A percentile compares a stretch with the other conserved stretches of the same genome.
Conservation (phyloP, 805 yeast species). For the Kregervanrija delftensis region DNA sequence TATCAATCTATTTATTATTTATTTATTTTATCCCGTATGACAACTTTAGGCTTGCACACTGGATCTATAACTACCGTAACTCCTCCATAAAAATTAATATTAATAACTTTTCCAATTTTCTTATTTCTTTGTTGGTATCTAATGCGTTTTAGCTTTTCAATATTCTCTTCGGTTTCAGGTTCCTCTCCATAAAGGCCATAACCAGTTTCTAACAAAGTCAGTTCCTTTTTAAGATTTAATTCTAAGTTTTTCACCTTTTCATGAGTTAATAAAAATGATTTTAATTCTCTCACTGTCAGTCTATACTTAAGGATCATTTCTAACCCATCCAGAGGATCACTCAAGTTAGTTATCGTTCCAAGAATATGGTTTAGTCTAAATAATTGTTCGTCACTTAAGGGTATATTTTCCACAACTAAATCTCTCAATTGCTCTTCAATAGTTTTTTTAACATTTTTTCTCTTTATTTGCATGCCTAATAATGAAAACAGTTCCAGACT, state of each 20-base stretch:
- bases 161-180: neutral
- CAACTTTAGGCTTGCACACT: constrained; percentile 15
- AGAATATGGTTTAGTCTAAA: constrained; percentile 5
- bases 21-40: neutral
- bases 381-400: constrained; percentile 7
- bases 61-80: constrained; percentile 34
- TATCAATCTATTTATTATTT: no score
- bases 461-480: constrained; percentile 20
- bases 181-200: neutral
- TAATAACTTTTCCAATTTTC: constrained; percentile 30
- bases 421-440: constrained; percentile 3
- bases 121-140: constrained; percentile 11
- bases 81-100: constrained; percentile 30
- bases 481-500: constrained; percentile 38
- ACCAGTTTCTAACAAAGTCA: no score
- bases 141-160: neutral
- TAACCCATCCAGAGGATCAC: constrained; percentile 36
- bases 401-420: constrained; percentile 6
- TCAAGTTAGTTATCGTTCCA: constrained; percentile 37
- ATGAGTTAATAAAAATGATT: constrained; percentile 30
- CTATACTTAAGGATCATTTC: constrained; percentile 48
- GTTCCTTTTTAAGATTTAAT: constrained; percentile 22
- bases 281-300: constrained; percentile 44
- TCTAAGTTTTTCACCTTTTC: constrained; percentile 32
- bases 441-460: constrained; percentile 5